Evolutionary conservation across 2,329 filamentous ascomycete genomes (phyloP).

Genomic region (Aotearoamyces nothofagi): DNA sequence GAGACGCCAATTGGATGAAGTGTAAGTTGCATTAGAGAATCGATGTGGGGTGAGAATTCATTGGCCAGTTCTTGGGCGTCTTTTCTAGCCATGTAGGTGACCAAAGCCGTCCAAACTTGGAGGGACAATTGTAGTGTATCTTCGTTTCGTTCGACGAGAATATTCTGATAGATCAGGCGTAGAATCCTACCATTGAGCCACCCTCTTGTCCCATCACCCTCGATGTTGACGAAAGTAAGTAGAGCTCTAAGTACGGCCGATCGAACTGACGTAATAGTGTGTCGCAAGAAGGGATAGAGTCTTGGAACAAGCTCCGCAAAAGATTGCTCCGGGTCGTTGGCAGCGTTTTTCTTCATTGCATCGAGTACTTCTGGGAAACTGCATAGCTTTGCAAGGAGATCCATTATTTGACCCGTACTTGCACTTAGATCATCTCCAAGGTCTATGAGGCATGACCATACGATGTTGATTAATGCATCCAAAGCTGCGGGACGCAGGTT

Average conservation of each 20-base stretch:
- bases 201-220: conserved; percentile 62
- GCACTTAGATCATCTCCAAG: conserved; percentile 95
- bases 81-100: conserved; percentile 47
- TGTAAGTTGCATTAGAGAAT: conserved; percentile 70
- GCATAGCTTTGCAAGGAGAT: conserved; percentile 87
- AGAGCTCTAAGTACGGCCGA: conserved; percentile 86
- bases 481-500: conserved; percentile 65
- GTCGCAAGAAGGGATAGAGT: conserved; percentile 87
- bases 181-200: conserved; percentile 89
- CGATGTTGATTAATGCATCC: conserved; percentile 75
- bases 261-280: conserved; percentile 92
- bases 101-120: conserved; percentile 72
- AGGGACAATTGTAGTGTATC: conserved; percentile 70
- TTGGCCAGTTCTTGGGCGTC: conserved; percentile 48
- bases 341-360: conserved; percentile 84
- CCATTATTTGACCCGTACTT: conserved; percentile 97
- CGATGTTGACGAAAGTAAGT: conserved; percentile 81
- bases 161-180: conserved; percentile 84
- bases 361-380: conserved; percentile 85
- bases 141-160: conserved; percentile 82
- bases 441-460: conserved; percentile 94
- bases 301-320: conserved; percentile 87
- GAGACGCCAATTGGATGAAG: conserved; percentile 87
- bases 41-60: conserved; percentile 62
- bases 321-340: conserved; percentile 69